Percentiles rank a stretch among this genome's conserved stretches.
Conservation (phyloP, 1,284 basidiomycete genomes). For the Fomitiporia mediterranea region DNA sequence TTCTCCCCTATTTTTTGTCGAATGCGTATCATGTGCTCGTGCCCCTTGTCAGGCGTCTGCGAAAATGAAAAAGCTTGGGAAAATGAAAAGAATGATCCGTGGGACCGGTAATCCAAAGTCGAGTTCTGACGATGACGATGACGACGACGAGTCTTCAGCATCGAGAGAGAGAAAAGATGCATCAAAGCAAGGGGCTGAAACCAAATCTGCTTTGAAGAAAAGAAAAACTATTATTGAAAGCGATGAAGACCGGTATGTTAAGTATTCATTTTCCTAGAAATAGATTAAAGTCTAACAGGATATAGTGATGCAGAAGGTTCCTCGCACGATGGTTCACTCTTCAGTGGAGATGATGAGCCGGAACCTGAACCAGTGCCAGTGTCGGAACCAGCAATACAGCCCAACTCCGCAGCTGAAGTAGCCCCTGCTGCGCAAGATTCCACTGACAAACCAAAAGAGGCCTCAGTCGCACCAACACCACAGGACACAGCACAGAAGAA, state of each 20-base stretch:
- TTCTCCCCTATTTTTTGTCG: neutral
- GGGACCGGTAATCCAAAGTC: neutral
- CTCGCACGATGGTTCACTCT: constrained; percentile 15
- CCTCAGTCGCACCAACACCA: neutral
- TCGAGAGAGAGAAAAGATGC: neutral
- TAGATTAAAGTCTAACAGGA: neutral
- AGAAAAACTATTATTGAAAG: constrained; percentile 6
- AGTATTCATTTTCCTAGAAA: neutral
- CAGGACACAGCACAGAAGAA: neutral
- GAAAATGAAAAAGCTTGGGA: neutral
- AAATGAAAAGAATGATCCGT: neutral
- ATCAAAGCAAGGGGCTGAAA: no score
- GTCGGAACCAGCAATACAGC: neutral
- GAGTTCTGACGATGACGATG: neutral
- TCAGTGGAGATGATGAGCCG: constrained; percentile 11
- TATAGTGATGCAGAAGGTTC: neutral
- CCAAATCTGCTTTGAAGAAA: neutral
- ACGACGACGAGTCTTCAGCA: neutral
- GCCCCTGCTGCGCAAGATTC: no score
- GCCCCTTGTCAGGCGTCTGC: no score
- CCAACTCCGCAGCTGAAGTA: neutral
- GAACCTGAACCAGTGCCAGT: neutral
- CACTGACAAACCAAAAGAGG: neutral
- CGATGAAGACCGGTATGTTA: neutral
- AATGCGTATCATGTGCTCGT: neutral